These are phyloP conservation scores for Fusarium oxysporum DNA, from an alignment of 2,329 filamentous ascomycete genomes.

Conservation along the genomic window DNA sequence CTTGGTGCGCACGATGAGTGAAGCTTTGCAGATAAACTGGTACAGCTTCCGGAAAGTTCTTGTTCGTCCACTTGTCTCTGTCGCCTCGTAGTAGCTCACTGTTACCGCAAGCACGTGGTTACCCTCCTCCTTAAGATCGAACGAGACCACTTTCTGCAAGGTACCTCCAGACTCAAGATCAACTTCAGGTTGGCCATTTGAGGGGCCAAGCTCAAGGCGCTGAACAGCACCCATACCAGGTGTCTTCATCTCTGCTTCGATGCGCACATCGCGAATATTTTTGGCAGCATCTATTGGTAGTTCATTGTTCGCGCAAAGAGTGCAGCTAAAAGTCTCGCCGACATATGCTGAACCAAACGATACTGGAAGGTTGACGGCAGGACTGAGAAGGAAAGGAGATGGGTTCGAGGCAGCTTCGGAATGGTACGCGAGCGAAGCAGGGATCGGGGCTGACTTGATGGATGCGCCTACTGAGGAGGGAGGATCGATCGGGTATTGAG, in stretches of 20 bases:
- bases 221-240: conserved; percentile 71
- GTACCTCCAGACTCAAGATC: conserved; percentile 74
- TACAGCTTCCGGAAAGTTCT: conserved; percentile 95
- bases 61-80: conserved; percentile 75
- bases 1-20: conserved; percentile 91
- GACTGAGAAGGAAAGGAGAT: conserved; percentile 68
- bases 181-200: conserved; percentile 33
- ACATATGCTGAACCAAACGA: conserved; percentile 96
- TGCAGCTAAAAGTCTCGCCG: conserved; percentile 94
- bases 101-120: conserved; percentile 94
- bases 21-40: conserved; percentile 93
- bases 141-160: conserved; percentile 83
- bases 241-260: conserved; percentile 95
- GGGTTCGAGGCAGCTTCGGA: conserved; percentile 59
- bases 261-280: conserved; percentile 79
- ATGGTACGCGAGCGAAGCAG: conserved; percentile 80
- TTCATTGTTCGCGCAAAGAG: conserved; percentile 96
- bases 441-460: conserved; percentile 54
- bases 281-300: conserved; percentile 49
- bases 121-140: conserved; percentile 93
- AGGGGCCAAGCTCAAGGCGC: conserved; percentile 70
- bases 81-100: conserved; percentile 91
- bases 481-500: conserved; percentile 72
- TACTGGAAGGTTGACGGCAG: conserved; percentile 83
- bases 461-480: conserved; percentile 56